Conservation (phyloP, 352 stramenopile species). For the Globisporangium cystogenes region DNA sequence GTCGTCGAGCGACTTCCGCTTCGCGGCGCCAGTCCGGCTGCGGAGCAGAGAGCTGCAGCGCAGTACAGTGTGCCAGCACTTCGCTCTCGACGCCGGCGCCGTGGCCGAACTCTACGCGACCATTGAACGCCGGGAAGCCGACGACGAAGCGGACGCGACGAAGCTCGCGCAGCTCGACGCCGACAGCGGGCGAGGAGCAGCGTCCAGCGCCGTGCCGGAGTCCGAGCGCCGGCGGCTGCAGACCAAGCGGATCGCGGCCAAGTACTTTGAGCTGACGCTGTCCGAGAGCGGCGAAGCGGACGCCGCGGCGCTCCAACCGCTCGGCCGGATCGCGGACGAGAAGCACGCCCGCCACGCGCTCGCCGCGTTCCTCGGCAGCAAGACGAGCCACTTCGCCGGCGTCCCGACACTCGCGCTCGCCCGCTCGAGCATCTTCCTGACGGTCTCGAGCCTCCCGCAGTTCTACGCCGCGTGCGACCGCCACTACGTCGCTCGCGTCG, state of each 20-base stretch:
- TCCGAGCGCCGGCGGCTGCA: slow-evolving; percentile 24
- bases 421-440: slow-evolving; percentile 30
- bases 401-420: slow-evolving; percentile 21
- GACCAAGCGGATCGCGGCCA: slow-evolving; percentile 15
- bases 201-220: neutral
- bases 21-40: slow-evolving; percentile 33
- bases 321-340: slow-evolving; percentile 24
- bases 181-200: slow-evolving; percentile 4
- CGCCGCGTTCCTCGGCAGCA: slow-evolving; percentile 26
- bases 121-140: neutral
- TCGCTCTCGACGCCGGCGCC: slow-evolving; percentile 6
- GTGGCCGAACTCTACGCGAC: slow-evolving; percentile 10
- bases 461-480: slow-evolving; percentile 45
- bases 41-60: slow-evolving; percentile 38
- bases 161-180: slow-evolving; percentile 5
- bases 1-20: slow-evolving; percentile 14
- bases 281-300: neutral
- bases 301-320: neutral
- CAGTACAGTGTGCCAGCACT: slow-evolving; percentile 36
- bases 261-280: slow-evolving; percentile 26
- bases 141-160: slow-evolving; percentile 3
- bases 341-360: slow-evolving; percentile 42
- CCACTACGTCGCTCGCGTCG: slow-evolving; percentile 41
- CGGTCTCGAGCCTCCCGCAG: slow-evolving; percentile 26
- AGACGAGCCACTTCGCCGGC: slow-evolving; percentile 21